phyloP scores from a whole-genome alignment of 2,329 filamentous ascomycete genomes.

The Aspergillus phoenicis region DNA sequence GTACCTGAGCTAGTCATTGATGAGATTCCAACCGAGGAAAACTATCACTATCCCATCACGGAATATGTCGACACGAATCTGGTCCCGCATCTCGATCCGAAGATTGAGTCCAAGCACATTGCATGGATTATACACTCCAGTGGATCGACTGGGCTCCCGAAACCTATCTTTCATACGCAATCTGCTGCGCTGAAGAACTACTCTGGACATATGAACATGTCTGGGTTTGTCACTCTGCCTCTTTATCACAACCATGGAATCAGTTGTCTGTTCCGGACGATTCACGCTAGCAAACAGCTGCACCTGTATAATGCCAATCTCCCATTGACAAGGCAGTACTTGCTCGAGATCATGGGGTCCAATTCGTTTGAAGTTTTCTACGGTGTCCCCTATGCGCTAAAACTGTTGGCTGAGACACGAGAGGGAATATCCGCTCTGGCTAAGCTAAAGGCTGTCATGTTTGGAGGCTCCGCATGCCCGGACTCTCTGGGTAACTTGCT shows the following conservation, averaged over 20 bases:
- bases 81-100: slow-evolving; percentile 28
- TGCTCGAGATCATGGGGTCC: slow-evolving; percentile 49
- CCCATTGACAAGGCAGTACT: slow-evolving; percentile 56
- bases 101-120: slow-evolving; percentile 36
- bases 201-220: slow-evolving; percentile 48
- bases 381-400: slow-evolving; percentile 65
- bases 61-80: slow-evolving; percentile 26
- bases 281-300: slow-evolving; percentile 55
- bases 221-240: slow-evolving; percentile 58
- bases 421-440: slow-evolving; percentile 55
- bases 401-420: slow-evolving; percentile 62
- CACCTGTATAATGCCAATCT: slow-evolving; percentile 58
- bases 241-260: slow-evolving; percentile 64
- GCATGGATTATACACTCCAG: slow-evolving; percentile 54
- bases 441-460: slow-evolving; percentile 57
- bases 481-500: slow-evolving; percentile 61
- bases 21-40: slow-evolving; percentile 27
- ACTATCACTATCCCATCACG: slow-evolving; percentile 24
- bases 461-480: slow-evolving; percentile 61
- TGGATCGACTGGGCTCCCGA: slow-evolving; percentile 64
- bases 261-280: slow-evolving; percentile 56
- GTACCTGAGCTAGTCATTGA: slow-evolving; percentile 29
- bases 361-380: slow-evolving; percentile 58
- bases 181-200: slow-evolving; percentile 54
- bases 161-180: slow-evolving; percentile 64